Evolutionary conservation across 2,329 filamentous ascomycete species (phyloP), one percentile per base, ranked within the genome.

Genomic region (Penicillium sp.): DNA sequence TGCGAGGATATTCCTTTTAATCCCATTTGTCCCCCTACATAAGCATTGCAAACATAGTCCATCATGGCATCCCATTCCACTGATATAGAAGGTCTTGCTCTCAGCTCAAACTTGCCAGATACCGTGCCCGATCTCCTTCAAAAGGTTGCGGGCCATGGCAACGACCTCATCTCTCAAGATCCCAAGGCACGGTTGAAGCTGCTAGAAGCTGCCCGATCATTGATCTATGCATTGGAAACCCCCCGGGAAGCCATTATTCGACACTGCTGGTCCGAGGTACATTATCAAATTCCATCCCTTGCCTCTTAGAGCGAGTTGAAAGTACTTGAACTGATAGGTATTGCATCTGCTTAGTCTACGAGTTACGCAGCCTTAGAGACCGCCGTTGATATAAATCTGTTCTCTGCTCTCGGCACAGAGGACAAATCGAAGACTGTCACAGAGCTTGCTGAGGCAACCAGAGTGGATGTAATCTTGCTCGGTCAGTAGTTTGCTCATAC

Each of bases 181-280:
- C 18, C 38, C 3, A 18, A 34, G 26, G 48, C 48, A 31, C 37
- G 48, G 8, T 6, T 18, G 4, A 59, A 56, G 6, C 49, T 68
- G 4, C 43, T 67, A 8, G 56, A 63, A 42, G 43, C 63, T 1
- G 57, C 62, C 6, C 57, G 62, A 8, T 47, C 61, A 6, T 53
- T 69, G 38, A 58, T 61, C 1, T 56, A 60, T 35, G 72, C 61
- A 52, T 65, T 72, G 13, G 78, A 81, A 60, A 80, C 76, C 0
- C 79, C 79, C 0, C 70, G 78, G 7, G 79, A 82, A 65, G 77
- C 78, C 0, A 79, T 81, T 71, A 71, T 80, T 51, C 71, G 76
- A 53, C 77, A 80, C 43, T 71, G 66, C 58, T 81, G 78, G 76
- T 76, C 75, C 0, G 71, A 81, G 37, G 48, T 50, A 9, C 11